phyloP scores from a whole-genome alignment of 495 filamentous ascomycete species.

The Penicillium longicatenatum region DNA sequence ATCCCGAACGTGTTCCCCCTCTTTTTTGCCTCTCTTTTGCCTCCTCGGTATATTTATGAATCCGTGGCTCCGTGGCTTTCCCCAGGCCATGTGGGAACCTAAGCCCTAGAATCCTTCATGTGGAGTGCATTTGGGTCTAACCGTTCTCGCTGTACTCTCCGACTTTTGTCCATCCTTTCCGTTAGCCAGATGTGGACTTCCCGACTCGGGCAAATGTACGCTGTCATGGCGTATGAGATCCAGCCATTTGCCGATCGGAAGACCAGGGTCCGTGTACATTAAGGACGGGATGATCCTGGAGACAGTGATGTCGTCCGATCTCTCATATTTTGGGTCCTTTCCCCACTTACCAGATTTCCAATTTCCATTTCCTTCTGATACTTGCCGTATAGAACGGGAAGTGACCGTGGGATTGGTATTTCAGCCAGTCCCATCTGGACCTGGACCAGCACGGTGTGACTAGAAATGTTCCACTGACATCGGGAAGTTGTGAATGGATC shows the following conservation, averaged over 20 bases:
- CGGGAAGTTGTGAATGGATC: conserved; percentile 15
- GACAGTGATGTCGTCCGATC: conserved; percentile 6
- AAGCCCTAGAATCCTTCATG: not conserved
- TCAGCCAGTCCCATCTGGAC: conserved; percentile 15
- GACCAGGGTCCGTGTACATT: conserved; percentile 10
- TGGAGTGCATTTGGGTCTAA: conserved; percentile 5
- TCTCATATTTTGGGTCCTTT: conserved; percentile 6
- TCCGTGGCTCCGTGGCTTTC: not conserved
- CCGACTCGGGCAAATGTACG: conserved; percentile 18
- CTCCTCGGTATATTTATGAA: not conserved
- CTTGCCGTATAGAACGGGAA: conserved; percentile 8
- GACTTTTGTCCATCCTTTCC: conserved; percentile 16
- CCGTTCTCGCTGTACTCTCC: conserved; percentile 22
- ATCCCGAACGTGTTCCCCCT: not conserved
- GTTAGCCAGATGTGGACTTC: conserved; percentile 30
- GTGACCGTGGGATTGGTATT: conserved; percentile 21
- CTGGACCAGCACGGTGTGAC: conserved; percentile 11
- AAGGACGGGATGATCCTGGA: conserved; percentile 14
- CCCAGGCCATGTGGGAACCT: conserved; percentile 6
- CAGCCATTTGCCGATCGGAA: conserved; percentile 27
- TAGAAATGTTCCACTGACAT: conserved; percentile 17
- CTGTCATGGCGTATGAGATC: conserved; percentile 2
- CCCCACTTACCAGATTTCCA: not conserved
- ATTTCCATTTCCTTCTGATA: not conserved
- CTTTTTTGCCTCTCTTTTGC: not conserved